These are phyloP conservation scores for Poa pratensis DNA, from an alignment of 176 grass and related monocot species.

Conservation along the genomic window DNA sequence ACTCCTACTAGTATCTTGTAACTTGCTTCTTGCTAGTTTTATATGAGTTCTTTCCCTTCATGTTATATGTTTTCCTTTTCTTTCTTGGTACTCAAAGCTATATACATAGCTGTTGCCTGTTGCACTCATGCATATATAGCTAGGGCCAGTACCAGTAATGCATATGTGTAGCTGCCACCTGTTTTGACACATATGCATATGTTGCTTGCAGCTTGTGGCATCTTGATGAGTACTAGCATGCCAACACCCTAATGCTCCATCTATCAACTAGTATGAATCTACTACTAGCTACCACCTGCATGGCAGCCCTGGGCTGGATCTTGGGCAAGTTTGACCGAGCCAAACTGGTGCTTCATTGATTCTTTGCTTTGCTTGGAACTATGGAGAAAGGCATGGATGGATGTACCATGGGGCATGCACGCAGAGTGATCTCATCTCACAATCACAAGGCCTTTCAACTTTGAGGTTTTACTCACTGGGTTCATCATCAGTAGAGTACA, in stretches of 20 bases:
- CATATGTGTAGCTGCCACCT: conserved; percentile 30
- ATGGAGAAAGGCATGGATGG: background rate
- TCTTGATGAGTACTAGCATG: conserved; percentile 46
- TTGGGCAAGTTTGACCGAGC: conserved; percentile 49
- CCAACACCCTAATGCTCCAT: conserved; percentile 39
- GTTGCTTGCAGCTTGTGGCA: conserved; percentile 57
- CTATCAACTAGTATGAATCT: conserved; percentile 34
- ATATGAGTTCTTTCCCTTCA: conserved; percentile 1
- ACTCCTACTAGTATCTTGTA: background rate
- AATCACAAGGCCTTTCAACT: conserved; percentile 8
- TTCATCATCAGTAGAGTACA: conserved; percentile 24
- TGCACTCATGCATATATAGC: too few species aligned
- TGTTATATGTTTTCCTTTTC: background rate
- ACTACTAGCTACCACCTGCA: conserved; percentile 17
- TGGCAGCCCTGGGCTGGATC: conserved; percentile 42
- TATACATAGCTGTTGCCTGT: conserved; percentile 16
- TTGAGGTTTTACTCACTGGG: conserved; percentile 21
- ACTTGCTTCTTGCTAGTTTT: conserved; percentile 34
- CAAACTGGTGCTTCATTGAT: conserved; percentile 21
- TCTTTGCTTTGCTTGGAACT: background rate
- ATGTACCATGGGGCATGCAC: background rate
- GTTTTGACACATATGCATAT: conserved; percentile 41
- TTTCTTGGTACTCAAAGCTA: conserved; percentile 31
- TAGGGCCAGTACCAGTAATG: conserved; percentile 29
- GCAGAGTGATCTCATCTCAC: conserved; percentile 24